Evolutionary conservation across 306 rosid species (phyloP), one percentile per base, ranked within the genome.

Genomic region (Prunus kanzakura): DNA sequence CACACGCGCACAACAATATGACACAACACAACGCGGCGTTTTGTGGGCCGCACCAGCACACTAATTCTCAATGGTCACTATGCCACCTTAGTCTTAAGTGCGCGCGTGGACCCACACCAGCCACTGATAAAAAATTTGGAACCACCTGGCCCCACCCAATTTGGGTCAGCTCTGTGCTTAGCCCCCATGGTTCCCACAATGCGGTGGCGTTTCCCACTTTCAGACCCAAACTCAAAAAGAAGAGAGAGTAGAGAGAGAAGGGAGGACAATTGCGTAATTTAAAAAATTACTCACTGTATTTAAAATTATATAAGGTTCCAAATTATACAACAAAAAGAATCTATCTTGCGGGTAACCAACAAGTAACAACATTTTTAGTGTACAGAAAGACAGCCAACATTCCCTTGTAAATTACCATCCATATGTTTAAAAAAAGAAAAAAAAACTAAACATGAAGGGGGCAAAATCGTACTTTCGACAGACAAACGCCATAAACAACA

Each of bases 391-490:
- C 46, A 55, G 41, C 76, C 72, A 41, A 55, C 81, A 58, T 76
- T 32, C 18, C 43, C 50, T 18, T 29, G 18, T 30, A 54, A 15
- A 14, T 20, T 62, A 57, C 9, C 16, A 29, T 68, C 25, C 22
- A 10, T 38, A 12, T 15, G n/a, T 49, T 32, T 54, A 0, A 32
- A 32, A 32, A 32, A 32, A 4, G 38, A 32, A 32, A 27, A 61
- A 78, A 76, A 70, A 25, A 23, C 58, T 13, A 35, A 2, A 29
- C 41, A 32, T 4, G 0, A 25, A n/a, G 78, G 69, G 83, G 84
- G 84, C 16, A 80, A 75, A 73, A 80, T 76, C 84, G 86, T 86
- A 86, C 80, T 74, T 81, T 38, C 56, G 0, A 5, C 1, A 16
- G 3, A 46, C 11, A 52, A 8, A 23, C 10, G n/a, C 25, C 16